Evolutionary conservation across 2,329 filamentous ascomycete genomes (phyloP).

Genomic region (Xenoacremonium recifei): DNA sequence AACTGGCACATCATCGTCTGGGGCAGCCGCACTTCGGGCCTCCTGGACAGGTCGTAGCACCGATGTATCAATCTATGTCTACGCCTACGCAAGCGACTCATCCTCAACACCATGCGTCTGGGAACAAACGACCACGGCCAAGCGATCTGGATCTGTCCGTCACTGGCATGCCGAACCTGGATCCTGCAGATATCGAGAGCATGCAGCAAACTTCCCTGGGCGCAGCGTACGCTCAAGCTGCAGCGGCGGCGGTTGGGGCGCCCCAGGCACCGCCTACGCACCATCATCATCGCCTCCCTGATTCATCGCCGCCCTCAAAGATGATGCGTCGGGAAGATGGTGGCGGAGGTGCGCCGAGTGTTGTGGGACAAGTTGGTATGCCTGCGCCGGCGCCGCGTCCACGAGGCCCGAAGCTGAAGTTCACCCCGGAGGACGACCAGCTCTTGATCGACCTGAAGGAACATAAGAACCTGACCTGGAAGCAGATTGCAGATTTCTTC

Average conservation of each 20-base stretch:
- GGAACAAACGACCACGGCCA: conserved; percentile 53
- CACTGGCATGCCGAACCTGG: conserved; percentile 49
- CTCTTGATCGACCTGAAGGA: conserved; percentile 88
- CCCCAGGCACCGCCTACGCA: conserved; percentile 57
- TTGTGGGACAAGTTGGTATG: conserved; percentile 87
- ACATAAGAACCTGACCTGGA: conserved; percentile 93
- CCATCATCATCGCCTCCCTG: conserved; percentile 79
- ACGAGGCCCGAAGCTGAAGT: conserved; percentile 87
- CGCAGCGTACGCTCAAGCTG: conserved; percentile 48
- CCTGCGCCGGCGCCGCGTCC: conserved; percentile 77
- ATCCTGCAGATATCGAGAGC: conserved; percentile 53
- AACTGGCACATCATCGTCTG: conserved; percentile 52
- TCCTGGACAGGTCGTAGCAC: conserved; percentile 47
- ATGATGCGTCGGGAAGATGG: conserved; percentile 61
- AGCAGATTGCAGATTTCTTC: conserved; percentile 96
- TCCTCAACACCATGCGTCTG: conserved; percentile 28
- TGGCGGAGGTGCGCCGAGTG: conserved; percentile 68
- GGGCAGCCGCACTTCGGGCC: conserved; percentile 53
- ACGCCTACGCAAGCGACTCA: conserved; percentile 37
- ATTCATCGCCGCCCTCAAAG: conserved; percentile 68
- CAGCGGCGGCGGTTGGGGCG: conserved; percentile 29
- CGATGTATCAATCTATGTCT: conserved; percentile 51
- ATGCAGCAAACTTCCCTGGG: conserved; percentile 55
- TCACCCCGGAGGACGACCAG: conserved; percentile 88
- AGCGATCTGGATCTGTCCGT: conserved; percentile 59